Conservation (phyloP, 805 yeast genomes). For the Candida maesae region DNA sequence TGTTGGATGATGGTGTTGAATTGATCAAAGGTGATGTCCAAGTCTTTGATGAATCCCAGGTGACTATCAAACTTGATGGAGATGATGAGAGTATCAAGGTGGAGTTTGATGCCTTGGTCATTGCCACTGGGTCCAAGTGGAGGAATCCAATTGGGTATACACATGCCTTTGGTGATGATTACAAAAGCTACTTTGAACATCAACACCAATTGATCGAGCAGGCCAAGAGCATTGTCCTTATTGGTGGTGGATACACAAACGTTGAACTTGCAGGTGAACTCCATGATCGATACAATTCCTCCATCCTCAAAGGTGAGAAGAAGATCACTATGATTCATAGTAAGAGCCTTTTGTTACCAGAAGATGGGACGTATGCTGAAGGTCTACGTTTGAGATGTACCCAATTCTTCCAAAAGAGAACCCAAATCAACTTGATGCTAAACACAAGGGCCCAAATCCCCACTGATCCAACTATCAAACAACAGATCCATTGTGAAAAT, state of each 20-base stretch:
- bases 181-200: conserved; percentile 13
- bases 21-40: conserved; percentile 22
- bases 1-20: conserved; percentile 20
- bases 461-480: not conserved
- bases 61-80: no score
- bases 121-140: conserved; percentile 32
- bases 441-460: conserved; percentile 9
- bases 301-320: conserved; percentile 12
- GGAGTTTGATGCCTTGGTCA: conserved; percentile 25
- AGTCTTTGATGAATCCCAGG: conserved; percentile 14
- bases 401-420: conserved; percentile 10
- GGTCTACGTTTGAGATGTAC: conserved; percentile 17
- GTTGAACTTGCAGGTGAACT: conserved; percentile 29
- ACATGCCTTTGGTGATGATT: conserved; percentile 14
- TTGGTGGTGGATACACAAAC: conserved; percentile 1
- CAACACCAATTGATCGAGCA: conserved; percentile 15
- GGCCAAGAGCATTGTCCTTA: conserved; percentile 12
- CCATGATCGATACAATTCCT: conserved; percentile 18
- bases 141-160: conserved; percentile 25
- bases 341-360: conserved; percentile 10
- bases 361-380: conserved; percentile 10
- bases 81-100: conserved; percentile 12
- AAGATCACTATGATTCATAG: conserved; percentile 19
- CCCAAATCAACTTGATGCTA: conserved; percentile 18
- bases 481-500: conserved; percentile 2